These are phyloP conservation scores for Colletotrichum graminicola DNA, from an alignment of 2,329 filamentous ascomycete genomes.

Conservation along the genomic window DNA sequence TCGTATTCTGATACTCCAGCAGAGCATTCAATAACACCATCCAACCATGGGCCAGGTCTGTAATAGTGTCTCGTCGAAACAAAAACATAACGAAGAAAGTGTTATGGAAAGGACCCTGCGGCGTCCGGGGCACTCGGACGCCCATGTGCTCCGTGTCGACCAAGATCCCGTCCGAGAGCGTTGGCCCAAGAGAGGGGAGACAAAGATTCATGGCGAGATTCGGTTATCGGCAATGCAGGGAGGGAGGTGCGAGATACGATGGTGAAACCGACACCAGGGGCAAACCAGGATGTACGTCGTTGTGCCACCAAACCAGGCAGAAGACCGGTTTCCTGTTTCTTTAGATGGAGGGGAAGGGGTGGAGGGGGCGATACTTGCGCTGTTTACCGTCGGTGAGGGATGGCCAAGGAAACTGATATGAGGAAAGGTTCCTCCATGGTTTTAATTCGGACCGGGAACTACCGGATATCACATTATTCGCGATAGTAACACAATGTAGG, in stretches of 20 bases:
- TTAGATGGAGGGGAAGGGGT: too few relatives aligned
- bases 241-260: not conserved
- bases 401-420: not conserved
- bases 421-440: not conserved
- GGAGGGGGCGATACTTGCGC: not conserved
- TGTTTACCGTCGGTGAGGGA: not conserved
- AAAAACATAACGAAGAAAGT: not conserved
- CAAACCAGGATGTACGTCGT: not conserved
- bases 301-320: not conserved
- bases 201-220: not conserved
- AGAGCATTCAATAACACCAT: not conserved
- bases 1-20: too few relatives aligned
- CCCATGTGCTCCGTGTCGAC: slow-evolving; percentile 22
- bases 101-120: not conserved
- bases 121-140: slow-evolving; percentile 7
- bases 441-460: too few relatives aligned
- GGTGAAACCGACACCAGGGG: not conserved
- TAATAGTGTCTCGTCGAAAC: not conserved
- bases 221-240: slow-evolving; percentile 14
- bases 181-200: not conserved
- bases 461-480: too few relatives aligned
- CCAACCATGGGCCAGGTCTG: too few relatives aligned
- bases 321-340: too few relatives aligned
- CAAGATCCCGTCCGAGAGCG: not conserved
- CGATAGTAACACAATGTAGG: not conserved